A percentile compares a stretch with the other conserved stretches of the same genome.
These are phyloP conservation scores for Psilocybe sp. DNA, from an alignment of 768 basidiomycete genomes.

Conservation along the genomic window DNA sequence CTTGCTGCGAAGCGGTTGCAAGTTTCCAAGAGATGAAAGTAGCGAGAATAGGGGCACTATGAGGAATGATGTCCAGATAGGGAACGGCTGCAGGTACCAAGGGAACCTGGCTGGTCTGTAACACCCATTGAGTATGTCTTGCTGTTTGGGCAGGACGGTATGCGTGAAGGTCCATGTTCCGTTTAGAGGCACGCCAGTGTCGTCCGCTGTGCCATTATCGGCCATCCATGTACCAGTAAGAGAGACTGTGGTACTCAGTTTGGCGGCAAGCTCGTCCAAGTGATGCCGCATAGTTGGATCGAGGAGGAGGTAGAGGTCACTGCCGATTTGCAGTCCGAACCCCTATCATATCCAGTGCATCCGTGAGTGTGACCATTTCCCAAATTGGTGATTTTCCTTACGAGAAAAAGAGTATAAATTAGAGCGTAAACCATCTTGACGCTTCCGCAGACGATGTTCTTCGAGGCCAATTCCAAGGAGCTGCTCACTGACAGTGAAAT, in stretches of 20 bases:
- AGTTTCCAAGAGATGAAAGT: conserved; percentile 70
- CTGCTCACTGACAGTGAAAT: conserved; percentile 54
- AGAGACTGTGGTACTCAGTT: conserved; percentile 43
- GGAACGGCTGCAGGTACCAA: conserved; percentile 84
- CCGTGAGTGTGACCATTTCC: background rate
- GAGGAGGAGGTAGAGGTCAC: conserved; percentile 73
- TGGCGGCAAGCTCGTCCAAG: conserved; percentile 52
- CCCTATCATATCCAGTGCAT: conserved; percentile 37
- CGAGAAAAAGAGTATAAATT: conserved; percentile 80
- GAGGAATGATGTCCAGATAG: conserved; percentile 71
- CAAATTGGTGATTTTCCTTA: conserved; percentile 14
- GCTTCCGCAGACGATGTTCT: conserved; percentile 81
- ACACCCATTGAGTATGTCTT: conserved; percentile 63
- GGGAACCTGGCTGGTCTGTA: conserved; percentile 61
- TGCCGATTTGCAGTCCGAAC: conserved; percentile 82
- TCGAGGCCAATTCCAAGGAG: conserved; percentile 80
- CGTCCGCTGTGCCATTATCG: conserved; percentile 43
- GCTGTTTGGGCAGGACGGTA: conserved; percentile 38
- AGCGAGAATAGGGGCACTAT: conserved; percentile 76
- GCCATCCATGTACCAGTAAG: conserved; percentile 68
- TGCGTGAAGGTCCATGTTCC: conserved; percentile 72
- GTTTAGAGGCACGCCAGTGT: conserved; percentile 38
- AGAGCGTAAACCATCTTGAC: conserved; percentile 90
- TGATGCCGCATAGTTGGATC: conserved; percentile 54
- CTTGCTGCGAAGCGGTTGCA: conserved; percentile 70